A percentile compares a stretch with the other conserved stretches of the same genome.
Evolutionary conservation across 345 rosid genomes (phyloP).

Genomic region (Acer negundo): DNA sequence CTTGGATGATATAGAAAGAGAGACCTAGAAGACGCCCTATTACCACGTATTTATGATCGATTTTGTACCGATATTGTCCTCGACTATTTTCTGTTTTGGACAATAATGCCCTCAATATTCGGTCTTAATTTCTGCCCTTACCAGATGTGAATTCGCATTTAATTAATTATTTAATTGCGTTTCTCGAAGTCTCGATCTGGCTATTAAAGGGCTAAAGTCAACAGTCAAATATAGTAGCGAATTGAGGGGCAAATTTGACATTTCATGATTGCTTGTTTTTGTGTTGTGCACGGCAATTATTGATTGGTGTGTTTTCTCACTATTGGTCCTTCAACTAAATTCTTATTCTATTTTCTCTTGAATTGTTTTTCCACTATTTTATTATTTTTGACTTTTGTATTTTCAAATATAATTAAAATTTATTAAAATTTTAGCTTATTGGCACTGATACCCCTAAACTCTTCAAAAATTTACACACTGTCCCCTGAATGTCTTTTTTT

Average conservation of each 20-base stretch:
- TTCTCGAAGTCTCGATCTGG: constrained; percentile 11
- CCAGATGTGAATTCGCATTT: neutral
- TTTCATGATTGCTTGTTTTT: neutral
- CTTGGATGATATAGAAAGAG: constrained; percentile 26
- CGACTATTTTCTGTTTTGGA: neutral
- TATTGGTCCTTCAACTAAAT: neutral
- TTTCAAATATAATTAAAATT: too few relatives aligned
- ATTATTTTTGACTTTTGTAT: too few relatives aligned
- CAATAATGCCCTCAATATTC: constrained; percentile 1
- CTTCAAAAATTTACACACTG: too few relatives aligned
- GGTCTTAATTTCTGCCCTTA: neutral
- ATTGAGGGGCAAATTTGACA: neutral
- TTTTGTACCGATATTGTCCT: constrained; percentile 31
- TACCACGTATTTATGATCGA: constrained; percentile 34
- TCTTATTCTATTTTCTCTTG: neutral
- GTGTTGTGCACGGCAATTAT: neutral
- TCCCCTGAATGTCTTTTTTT: too few relatives aligned
- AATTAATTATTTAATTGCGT: neutral
- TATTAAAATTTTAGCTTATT: too few relatives aligned
- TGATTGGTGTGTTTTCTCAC: neutral
- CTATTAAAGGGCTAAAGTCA: neutral
- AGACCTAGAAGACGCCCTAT: constrained; percentile 28
- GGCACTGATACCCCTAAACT: too few relatives aligned
- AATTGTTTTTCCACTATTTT: too few relatives aligned
- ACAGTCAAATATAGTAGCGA: neutral